Percentiles rank a stretch among this genome's conserved stretches.
These are phyloP conservation scores for Scopulariopsis brevicaulis DNA, from an alignment of 2,329 filamentous ascomycete species.

Conservation along the genomic window DNA sequence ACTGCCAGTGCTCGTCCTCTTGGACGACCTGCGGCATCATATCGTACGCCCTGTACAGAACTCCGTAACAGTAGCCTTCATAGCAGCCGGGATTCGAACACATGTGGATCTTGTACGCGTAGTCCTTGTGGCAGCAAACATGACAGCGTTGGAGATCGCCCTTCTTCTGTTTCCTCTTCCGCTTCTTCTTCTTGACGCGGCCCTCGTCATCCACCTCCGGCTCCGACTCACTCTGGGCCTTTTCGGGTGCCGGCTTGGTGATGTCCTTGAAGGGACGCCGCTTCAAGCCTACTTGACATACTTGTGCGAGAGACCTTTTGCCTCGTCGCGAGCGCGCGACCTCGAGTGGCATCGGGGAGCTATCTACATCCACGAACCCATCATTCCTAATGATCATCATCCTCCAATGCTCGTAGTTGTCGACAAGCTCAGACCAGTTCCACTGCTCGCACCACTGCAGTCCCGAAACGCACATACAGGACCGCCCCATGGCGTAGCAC, in stretches of 20 bases:
- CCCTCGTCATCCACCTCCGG: constrained; percentile 54
- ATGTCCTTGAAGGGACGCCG: constrained; percentile 75
- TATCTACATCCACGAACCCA: constrained; percentile 51
- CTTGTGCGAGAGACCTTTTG: constrained; percentile 75
- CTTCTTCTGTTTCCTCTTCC: constrained; percentile 39
- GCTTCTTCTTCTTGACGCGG: constrained; percentile 48
- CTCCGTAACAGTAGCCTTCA: constrained; percentile 83
- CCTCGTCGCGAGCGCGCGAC: constrained; percentile 54
- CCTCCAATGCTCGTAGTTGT: constrained; percentile 76
- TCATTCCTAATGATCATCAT: constrained; percentile 65
- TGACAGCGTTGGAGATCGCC: constrained; percentile 58
- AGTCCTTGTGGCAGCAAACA: constrained; percentile 70
- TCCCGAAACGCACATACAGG: constrained; percentile 77
- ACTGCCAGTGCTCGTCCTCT: constrained; percentile 75
- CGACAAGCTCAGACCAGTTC: constrained; percentile 65
- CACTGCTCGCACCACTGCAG: constrained; percentile 92
- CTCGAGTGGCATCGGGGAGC: constrained; percentile 59
- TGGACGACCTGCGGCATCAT: constrained; percentile 75
- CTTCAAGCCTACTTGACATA: constrained; percentile 85
- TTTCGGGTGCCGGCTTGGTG: constrained; percentile 43
- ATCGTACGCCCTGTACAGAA: constrained; percentile 83
- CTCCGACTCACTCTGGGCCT: constrained; percentile 35
- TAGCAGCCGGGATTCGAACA: constrained; percentile 62
- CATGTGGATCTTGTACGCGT: constrained; percentile 72
- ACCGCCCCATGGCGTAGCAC: constrained; percentile 94